These are phyloP conservation scores for Apophysomyces ossiformis DNA, from an alignment of 371 early-diverging fungal genomes.

Conservation along the genomic window DNA sequence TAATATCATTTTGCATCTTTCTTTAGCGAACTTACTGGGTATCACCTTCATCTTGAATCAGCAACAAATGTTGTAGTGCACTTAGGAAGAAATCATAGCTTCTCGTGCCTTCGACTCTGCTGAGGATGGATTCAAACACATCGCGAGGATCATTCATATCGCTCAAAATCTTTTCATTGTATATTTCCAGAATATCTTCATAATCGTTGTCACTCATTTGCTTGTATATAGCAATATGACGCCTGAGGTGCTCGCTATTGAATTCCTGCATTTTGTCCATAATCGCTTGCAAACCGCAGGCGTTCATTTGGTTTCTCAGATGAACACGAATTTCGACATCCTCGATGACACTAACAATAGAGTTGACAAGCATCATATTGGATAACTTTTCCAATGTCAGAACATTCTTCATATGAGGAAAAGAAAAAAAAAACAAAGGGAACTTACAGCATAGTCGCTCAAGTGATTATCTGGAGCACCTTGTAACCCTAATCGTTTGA, in stretches of 20 bases:
- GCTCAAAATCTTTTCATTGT: constrained; percentile 73
- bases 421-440: too few relatives aligned
- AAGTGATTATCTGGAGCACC: constrained; percentile 75
- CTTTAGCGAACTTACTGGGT: constrained; percentile 34
- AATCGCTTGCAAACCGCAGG: constrained; percentile 71
- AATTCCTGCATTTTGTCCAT: constrained; percentile 78
- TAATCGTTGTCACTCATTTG: constrained; percentile 80
- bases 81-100: constrained; percentile 82
- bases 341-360: constrained; percentile 76
- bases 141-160: constrained; percentile 85
- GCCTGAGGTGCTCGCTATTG: constrained; percentile 70
- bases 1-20: background rate
- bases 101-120: constrained; percentile 74
- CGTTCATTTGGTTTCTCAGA: constrained; percentile 77
- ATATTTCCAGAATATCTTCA: constrained; percentile 77
- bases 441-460: constrained; percentile 73
- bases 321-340: constrained; percentile 81
- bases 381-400: constrained; percentile 53
- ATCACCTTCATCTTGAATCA: constrained; percentile 74
- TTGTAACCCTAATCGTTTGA: constrained; percentile 62
- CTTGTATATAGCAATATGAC: constrained; percentile 78
- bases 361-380: constrained; percentile 85
- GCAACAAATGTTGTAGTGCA: constrained; percentile 75
- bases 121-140: constrained; percentile 75
- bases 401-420: background rate